Percentiles rank a stretch among this genome's conserved stretches.
Evolutionary conservation across 2,329 filamentous ascomycete genomes (phyloP).

Genomic region (Tolypocladium sp.): DNA sequence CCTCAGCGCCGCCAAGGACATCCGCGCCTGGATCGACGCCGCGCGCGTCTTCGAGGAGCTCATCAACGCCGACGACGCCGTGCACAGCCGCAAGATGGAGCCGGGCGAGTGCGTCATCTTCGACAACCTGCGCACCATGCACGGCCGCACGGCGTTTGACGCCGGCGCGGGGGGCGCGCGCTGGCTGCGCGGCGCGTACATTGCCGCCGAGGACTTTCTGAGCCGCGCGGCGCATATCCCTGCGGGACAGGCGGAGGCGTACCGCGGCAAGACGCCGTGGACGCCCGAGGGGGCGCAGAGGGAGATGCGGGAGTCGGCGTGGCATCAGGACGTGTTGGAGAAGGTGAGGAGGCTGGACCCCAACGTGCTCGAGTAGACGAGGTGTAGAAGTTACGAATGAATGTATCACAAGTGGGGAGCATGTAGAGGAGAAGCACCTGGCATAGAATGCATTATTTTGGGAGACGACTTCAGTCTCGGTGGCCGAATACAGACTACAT

Average conservation of each 20-base stretch:
- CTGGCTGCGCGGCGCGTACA: constrained; percentile 81
- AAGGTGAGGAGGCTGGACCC: constrained; percentile 12
- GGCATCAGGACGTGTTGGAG: constrained; percentile 16
- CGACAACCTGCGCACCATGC: constrained; percentile 76
- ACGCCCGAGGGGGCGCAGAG: constrained; percentile 12
- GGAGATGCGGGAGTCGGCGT: constrained; percentile 13
- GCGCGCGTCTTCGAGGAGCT: constrained; percentile 46
- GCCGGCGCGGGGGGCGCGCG: constrained; percentile 49
- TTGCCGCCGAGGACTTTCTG: constrained; percentile 44
- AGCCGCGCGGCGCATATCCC: constrained; percentile 25
- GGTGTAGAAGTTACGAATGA: neutral
- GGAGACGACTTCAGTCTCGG: neutral
- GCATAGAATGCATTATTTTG: neutral
- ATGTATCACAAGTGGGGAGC: neutral
- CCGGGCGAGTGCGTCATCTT: constrained; percentile 91
- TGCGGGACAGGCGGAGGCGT: constrained; percentile 12
- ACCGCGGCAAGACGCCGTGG: constrained; percentile 14
- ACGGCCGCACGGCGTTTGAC: constrained; percentile 74
- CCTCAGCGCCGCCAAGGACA: constrained; percentile 9
- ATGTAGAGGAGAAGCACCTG: neutral
- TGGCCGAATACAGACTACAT: neutral
- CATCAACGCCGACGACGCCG: constrained; percentile 46
- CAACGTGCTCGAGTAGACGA: constrained; percentile 1
- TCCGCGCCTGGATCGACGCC: constrained; percentile 35
- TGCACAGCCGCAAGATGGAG: constrained; percentile 64